Evolutionary conservation across 176 grass and related monocot genomes (phyloP).

Genomic region (Bromus sterilis): DNA sequence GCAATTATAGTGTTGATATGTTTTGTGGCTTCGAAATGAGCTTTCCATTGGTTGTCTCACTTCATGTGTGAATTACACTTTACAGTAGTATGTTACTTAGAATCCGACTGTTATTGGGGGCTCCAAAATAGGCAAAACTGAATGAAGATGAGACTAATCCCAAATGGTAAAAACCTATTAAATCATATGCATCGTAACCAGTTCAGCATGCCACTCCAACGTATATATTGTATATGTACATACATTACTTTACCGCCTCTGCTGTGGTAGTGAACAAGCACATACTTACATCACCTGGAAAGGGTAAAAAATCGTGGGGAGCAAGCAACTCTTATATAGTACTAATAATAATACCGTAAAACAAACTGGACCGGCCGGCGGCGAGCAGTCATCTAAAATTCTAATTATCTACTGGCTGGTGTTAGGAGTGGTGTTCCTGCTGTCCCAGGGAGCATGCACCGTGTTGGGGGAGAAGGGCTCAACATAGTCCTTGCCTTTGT

Average conservation of each 20-base stretch:
- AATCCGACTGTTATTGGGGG: neutral
- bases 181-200: neutral
- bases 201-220: neutral
- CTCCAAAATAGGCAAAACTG: neutral
- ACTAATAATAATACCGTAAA: neutral
- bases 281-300: slow-evolving; percentile 32
- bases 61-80: neutral
- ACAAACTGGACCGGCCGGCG: neutral
- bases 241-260: slow-evolving; percentile 14
- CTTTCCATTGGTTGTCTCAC: neutral
- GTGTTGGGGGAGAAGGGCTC: slow-evolving; percentile 46
- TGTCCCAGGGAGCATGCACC: slow-evolving; percentile 53
- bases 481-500: slow-evolving; percentile 19
- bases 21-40: neutral
- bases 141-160: neutral
- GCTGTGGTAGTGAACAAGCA: slow-evolving; percentile 16
- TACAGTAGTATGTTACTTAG: neutral
- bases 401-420: slow-evolving; percentile 30
- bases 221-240: neutral
- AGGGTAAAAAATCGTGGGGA: neutral
- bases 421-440: slow-evolving; percentile 61
- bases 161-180: neutral
- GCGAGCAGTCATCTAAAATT: slow-evolving; percentile 1
- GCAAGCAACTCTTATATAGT: neutral
- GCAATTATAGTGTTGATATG: slow-evolving; percentile 2